Conservation (phyloP, 2,329 filamentous ascomycete genomes). For the Daldinia sp. region DNA sequence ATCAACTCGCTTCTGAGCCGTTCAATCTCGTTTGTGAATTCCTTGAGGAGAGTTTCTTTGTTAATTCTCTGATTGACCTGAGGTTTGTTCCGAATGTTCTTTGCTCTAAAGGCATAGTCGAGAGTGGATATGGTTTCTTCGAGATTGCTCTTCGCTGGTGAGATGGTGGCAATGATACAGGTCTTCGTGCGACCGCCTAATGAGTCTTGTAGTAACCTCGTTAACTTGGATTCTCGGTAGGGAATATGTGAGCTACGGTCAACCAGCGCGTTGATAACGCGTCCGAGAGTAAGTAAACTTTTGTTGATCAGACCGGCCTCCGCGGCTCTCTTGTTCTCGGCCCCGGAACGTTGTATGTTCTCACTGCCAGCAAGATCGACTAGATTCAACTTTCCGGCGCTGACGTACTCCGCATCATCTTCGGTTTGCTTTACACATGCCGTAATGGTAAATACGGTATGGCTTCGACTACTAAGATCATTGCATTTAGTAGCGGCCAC, state of each 20-base stretch:
- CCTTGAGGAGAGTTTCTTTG: conserved; percentile 90
- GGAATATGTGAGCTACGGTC: conserved; percentile 92
- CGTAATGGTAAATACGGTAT: conserved; percentile 97
- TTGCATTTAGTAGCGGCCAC: conserved; percentile 99
- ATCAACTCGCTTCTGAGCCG: conserved; percentile 94
- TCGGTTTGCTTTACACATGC: conserved; percentile 87
- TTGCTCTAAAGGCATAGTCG: conserved; percentile 96
- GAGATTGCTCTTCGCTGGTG: conserved; percentile 92
- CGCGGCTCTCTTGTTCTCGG: conserved; percentile 96
- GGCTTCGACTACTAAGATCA: conserved; percentile 94
- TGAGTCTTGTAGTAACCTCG: conserved; percentile 93
- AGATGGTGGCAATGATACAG: conserved; percentile 97
- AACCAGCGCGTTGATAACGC: conserved; percentile 97
- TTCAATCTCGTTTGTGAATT: conserved; percentile 93
- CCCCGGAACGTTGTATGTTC: conserved; percentile 96
- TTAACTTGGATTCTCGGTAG: conserved; percentile 93
- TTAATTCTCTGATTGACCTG: conserved; percentile 92
- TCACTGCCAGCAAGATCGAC: conserved; percentile 98
- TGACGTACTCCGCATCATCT: conserved; percentile 88
- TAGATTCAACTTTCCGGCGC: conserved; percentile 92
- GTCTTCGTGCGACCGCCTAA: conserved; percentile 96
- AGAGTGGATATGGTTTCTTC: conserved; percentile 98
- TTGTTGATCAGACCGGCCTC: conserved; percentile 99
- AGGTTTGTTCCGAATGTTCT: conserved; percentile 98
- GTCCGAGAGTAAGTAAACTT: conserved; percentile 90